phyloP scores from a whole-genome alignment of 1,284 basidiomycete species.

The Grifola frondosa region DNA sequence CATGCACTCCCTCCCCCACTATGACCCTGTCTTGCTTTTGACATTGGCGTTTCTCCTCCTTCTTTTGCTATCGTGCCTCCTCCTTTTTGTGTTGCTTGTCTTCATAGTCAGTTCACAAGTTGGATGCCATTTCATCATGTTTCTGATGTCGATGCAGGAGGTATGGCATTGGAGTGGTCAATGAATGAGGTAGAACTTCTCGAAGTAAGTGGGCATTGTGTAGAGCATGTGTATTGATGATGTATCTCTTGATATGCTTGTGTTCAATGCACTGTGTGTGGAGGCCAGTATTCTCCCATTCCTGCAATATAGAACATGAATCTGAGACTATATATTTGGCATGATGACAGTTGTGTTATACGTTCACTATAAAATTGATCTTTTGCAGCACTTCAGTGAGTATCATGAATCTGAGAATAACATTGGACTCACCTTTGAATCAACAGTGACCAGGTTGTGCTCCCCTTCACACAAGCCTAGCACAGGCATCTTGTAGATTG shows the following conservation, averaged over 20 bases:
- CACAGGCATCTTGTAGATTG: conserved; percentile 5
- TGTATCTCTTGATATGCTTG: no score
- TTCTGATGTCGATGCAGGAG: background rate
- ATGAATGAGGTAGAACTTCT: conserved; percentile 6
- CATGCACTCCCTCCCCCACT: no score
- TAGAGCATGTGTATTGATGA: conserved; percentile 23
- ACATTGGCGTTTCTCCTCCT: no score
- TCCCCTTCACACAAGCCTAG: no score
- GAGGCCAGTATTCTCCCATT: background rate
- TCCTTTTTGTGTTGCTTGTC: conserved; percentile 1
- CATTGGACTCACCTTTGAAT: conserved; percentile 10
- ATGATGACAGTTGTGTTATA: conserved; percentile 17
- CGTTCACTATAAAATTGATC: conserved; percentile 19
- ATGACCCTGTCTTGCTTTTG: no score
- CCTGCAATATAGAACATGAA: background rate
- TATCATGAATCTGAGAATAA: background rate
- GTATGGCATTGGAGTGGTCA: conserved; percentile 7
- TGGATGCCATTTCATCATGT: conserved; percentile 6
- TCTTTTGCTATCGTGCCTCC: conserved; percentile 4
- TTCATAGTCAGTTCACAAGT: conserved; percentile 1
- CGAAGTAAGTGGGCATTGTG: conserved; percentile 20
- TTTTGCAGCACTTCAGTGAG: conserved; percentile 4
- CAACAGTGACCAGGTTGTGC: background rate
- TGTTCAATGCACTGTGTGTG: conserved; percentile 4
- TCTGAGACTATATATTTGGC: conserved; percentile 4